phyloP scores from a whole-genome alignment of 345 rosid species.

The Citrus maxima region DNA sequence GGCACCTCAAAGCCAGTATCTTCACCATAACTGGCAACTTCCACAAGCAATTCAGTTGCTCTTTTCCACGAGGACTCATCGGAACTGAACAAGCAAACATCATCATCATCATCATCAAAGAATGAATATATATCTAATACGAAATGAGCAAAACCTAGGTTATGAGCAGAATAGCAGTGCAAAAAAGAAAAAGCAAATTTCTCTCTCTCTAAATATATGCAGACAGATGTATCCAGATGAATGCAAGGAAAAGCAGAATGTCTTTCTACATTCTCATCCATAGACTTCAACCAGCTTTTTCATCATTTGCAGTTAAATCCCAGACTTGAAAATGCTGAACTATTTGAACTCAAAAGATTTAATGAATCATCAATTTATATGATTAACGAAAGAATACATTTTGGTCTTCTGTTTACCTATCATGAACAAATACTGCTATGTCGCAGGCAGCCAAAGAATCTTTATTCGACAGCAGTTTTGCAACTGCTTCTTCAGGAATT shows the following conservation, averaged over 20 bases:
- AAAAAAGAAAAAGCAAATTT: background rate
- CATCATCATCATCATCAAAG: background rate
- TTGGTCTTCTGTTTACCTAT: conserved; percentile 52
- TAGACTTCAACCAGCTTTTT: background rate
- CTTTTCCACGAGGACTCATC: conserved; percentile 83
- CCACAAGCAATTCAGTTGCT: conserved; percentile 83
- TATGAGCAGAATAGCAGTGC: background rate
- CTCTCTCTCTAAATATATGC: background rate
- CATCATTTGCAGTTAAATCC: background rate
- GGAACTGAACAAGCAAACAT: conserved; percentile 45
- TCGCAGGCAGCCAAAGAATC: conserved; percentile 90
- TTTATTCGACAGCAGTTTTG: conserved; percentile 55
- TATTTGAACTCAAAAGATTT: background rate
- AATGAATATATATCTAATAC: background rate
- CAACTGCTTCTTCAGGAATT: conserved; percentile 76
- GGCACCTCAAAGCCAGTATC: conserved; percentile 93
- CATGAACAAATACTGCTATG: conserved; percentile 84
- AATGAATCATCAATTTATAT: background rate
- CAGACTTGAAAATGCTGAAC: background rate
- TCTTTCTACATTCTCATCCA: background rate
- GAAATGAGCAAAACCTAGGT: background rate
- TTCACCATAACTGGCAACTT: conserved; percentile 89
- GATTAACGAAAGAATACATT: background rate
- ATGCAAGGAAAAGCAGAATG: background rate
- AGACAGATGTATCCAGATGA: too few species aligned